Conservation (phyloP, 108 stramenopile species). For the Nitzschia sp. region DNA sequence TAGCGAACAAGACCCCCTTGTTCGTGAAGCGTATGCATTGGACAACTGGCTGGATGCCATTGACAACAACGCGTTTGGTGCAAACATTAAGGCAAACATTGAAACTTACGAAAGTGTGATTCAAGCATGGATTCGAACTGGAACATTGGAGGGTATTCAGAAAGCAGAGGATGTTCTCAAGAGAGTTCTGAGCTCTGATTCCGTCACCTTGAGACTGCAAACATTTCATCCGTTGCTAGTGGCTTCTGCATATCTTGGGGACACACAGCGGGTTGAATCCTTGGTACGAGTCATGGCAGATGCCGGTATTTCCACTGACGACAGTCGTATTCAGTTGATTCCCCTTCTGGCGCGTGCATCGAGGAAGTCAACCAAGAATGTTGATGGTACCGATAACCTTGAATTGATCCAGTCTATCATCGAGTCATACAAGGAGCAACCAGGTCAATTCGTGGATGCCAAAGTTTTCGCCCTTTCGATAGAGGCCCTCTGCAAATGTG, state of each 20-base stretch:
- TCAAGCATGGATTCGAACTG: slow-evolving; percentile 69
- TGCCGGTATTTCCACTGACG: neutral
- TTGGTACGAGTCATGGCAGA: slow-evolving; percentile 40
- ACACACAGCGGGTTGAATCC: slow-evolving; percentile 48
- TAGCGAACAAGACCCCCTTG: slow-evolving; percentile 18
- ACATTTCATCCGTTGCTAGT: slow-evolving; percentile 75
- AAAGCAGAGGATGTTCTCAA: slow-evolving; percentile 49
- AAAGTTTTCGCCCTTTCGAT: slow-evolving; percentile 17
- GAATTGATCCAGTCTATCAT: neutral
- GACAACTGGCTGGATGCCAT: slow-evolving; percentile 59
- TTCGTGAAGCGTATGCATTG: slow-evolving; percentile 43
- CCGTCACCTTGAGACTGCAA: slow-evolving; percentile 30
- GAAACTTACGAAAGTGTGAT: slow-evolving; percentile 74
- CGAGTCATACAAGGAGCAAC: neutral
- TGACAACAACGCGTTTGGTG: slow-evolving; percentile 28
- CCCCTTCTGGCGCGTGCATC: slow-evolving; percentile 20
- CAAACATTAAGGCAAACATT: slow-evolving; percentile 40
- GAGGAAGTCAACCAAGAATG: neutral
- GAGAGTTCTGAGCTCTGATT: slow-evolving; percentile 10
- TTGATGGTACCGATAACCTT: neutral
- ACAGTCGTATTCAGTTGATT: slow-evolving; percentile 2
- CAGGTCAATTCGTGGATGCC: slow-evolving; percentile 1
- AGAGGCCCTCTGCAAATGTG: slow-evolving; percentile 12
- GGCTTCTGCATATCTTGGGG: slow-evolving; percentile 56
- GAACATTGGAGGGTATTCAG: slow-evolving; percentile 55